Evolutionary conservation across 2,329 filamentous ascomycete species (phyloP).

Genomic region (Macrophomina pseudophaseolina): DNA sequence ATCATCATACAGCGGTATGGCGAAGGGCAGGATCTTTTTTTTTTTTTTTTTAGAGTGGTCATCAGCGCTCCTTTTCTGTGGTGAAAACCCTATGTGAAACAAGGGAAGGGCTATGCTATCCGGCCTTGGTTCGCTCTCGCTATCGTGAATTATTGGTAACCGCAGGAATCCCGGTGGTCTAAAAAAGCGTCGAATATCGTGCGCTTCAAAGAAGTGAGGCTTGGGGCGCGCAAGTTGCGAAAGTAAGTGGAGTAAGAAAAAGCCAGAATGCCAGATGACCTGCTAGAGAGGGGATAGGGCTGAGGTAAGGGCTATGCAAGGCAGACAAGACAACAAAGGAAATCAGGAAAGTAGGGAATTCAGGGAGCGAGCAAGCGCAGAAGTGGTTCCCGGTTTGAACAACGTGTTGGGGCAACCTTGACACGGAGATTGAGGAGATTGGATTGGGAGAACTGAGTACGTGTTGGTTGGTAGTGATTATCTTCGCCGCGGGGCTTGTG

Average conservation of each 20-base stretch:
- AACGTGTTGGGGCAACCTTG: slow-evolving; percentile 6
- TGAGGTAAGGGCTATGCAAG: slow-evolving; percentile 24
- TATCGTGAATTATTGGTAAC: neutral
- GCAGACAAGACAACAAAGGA: slow-evolving; percentile 15
- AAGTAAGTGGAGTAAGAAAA: neutral
- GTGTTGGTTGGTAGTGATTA: neutral
- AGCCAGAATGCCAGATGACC: slow-evolving; percentile 17
- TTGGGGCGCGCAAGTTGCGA: neutral
- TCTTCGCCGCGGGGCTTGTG: neutral
- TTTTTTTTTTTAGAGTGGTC: too few relatives aligned
- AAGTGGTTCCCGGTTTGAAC: neutral
- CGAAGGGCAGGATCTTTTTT: too few relatives aligned
- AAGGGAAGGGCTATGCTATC: too few relatives aligned
- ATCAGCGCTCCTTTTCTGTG: too few relatives aligned
- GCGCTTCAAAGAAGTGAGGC: neutral
- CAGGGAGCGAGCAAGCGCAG: slow-evolving; percentile 5
- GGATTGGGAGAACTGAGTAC: neutral
- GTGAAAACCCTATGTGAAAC: too few relatives aligned
- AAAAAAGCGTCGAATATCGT: neutral
- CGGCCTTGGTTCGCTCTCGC: slow-evolving; percentile 1
- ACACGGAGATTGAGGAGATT: neutral
- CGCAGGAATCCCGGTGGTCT: neutral
- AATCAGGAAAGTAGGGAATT: neutral
- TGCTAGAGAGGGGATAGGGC: slow-evolving; percentile 10
- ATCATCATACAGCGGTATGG: too few relatives aligned